Conservation (phyloP, 768 basidiomycete species). For the Russula griseocarnosa region DNA sequence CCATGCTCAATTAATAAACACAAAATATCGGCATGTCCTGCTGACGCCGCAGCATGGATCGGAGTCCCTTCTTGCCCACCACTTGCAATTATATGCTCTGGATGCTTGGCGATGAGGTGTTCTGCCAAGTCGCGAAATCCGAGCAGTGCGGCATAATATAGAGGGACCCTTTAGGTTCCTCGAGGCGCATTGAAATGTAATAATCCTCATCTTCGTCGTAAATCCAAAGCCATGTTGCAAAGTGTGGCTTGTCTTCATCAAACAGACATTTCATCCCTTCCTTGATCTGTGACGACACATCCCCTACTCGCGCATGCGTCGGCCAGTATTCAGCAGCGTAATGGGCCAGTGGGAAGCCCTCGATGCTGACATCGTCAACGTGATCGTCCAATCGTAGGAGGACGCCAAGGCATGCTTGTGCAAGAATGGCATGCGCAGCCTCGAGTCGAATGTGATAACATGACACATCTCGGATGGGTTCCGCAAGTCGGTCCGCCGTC, state of each 20-base stretch:
- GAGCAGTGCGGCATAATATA: background rate
- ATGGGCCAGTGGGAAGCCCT: background rate
- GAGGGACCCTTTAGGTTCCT: background rate
- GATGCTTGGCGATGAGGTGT: background rate
- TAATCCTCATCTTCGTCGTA: background rate
- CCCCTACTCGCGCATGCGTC: background rate
- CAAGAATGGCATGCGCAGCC: constrained; percentile 5
- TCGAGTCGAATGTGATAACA: background rate
- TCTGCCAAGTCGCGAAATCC: background rate
- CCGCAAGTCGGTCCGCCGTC: background rate
- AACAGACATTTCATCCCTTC: constrained; percentile 1
- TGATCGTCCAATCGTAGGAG: constrained; percentile 1
- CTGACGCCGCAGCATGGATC: accelerated
- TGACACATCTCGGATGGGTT: background rate
- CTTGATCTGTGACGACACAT: background rate
- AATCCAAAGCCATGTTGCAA: constrained; percentile 1
- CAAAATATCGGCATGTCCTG: background rate
- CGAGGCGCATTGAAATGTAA: background rate
- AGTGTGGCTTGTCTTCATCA: background rate
- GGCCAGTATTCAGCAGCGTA: background rate
- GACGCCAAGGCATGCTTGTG: background rate
- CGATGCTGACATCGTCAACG: background rate
- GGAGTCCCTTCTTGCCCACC: background rate
- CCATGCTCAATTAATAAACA: background rate
- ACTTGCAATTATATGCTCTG: background rate